phyloP scores from a whole-genome alignment of 2,329 filamentous ascomycete species.

The Neobulgaria alba region DNA sequence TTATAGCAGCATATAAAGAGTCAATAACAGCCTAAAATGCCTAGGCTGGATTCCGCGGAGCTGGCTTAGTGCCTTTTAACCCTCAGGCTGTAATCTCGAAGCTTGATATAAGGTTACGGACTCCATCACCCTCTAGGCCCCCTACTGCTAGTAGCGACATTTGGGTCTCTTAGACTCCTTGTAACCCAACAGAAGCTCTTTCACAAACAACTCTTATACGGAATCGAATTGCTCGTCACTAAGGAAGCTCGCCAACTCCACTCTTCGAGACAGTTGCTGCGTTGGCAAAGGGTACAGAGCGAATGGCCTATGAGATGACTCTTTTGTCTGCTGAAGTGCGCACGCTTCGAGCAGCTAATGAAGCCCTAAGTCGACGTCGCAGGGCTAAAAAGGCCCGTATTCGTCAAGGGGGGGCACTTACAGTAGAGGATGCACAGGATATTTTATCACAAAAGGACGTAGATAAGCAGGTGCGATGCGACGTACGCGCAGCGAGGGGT shows the following conservation, averaged over 20 bases:
- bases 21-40: constrained; percentile 26
- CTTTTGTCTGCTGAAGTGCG: constrained; percentile 4
- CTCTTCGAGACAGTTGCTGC: constrained; percentile 7
- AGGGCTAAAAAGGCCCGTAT: constrained; percentile 15
- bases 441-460: constrained; percentile 10
- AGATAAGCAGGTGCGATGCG: constrained; percentile 5
- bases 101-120: constrained; percentile 24
- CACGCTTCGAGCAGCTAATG: constrained; percentile 10
- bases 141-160: constrained; percentile 3
- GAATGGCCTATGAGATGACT: constrained; percentile 7
- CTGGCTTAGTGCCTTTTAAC: constrained; percentile 28
- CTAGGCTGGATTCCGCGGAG: constrained; percentile 25
- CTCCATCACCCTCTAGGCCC: constrained; percentile 13
- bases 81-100: constrained; percentile 28
- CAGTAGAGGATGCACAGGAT: constrained; percentile 9
- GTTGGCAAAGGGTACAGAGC: constrained; percentile 9
- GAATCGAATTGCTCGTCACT: constrained; percentile 1
- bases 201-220: neutral
- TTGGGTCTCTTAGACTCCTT: constrained; percentile 5
- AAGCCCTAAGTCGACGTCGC: constrained; percentile 12
- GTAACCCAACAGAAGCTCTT: constrained; percentile 1
- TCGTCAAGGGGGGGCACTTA: constrained; percentile 12
- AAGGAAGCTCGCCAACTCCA: neutral
- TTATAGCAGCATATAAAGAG: constrained; percentile 22
- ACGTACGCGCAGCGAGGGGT: neutral